Conservation (phyloP, 805 yeast species). For the Candida schatavii region DNA sequence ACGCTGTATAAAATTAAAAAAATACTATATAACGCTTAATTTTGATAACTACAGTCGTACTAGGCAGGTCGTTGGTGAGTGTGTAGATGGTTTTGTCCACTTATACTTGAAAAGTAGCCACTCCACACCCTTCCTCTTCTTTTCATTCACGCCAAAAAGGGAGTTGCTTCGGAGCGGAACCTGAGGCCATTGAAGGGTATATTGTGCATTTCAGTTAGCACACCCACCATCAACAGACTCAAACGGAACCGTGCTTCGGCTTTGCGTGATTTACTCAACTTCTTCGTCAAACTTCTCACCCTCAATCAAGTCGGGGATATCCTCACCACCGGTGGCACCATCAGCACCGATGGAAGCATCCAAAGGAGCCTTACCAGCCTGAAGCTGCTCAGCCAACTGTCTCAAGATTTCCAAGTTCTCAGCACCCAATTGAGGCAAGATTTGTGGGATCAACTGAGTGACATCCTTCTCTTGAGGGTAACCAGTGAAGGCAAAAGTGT, state of each 20-base stretch:
- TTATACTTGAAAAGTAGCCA: no score
- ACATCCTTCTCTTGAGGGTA: constrained; percentile 89
- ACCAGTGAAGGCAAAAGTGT: constrained; percentile 94
- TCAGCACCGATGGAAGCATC: constrained; percentile 46
- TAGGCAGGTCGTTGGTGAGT: neutral
- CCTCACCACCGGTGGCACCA: constrained; percentile 48
- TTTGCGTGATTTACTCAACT: constrained; percentile 32
- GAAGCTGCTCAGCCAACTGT: constrained; percentile 85
- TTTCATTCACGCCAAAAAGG: no score
- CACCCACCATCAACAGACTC: no score
- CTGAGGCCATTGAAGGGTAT: no score
- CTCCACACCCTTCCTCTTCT: no score
- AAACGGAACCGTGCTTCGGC: no score
- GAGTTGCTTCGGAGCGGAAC: no score
- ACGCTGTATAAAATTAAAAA: neutral
- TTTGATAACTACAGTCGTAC: neutral
- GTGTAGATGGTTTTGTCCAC: no score
- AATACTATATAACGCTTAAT: neutral
- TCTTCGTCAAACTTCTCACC: constrained; percentile 79
- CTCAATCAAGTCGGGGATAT: constrained; percentile 77
- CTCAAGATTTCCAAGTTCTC: constrained; percentile 89
- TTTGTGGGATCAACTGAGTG: constrained; percentile 89
- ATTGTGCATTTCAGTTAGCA: no score
- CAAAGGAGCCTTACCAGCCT: constrained; percentile 53
- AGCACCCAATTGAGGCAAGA: constrained; percentile 94